These are phyloP conservation scores for Citrus maxima DNA, from an alignment of 345 rosid species.

Conservation along the genomic window DNA sequence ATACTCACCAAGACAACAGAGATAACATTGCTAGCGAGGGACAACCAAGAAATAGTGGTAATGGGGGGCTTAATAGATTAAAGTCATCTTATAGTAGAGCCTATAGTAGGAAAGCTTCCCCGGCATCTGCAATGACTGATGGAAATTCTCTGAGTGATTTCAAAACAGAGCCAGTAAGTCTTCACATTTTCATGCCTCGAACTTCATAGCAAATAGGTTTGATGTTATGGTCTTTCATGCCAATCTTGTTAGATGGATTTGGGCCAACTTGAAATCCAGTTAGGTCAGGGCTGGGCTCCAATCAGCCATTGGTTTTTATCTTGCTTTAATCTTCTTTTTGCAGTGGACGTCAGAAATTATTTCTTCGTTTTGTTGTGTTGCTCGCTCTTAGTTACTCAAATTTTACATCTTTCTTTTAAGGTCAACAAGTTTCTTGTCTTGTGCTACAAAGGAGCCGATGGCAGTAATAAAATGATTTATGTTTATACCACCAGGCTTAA, in stretches of 20 bases:
- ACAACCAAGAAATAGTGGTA: slow-evolving; percentile 31
- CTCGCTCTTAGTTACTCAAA: background rate
- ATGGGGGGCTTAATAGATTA: slow-evolving; percentile 48
- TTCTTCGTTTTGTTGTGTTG: background rate
- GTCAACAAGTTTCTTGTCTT: background rate
- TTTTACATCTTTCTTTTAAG: background rate
- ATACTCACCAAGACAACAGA: slow-evolving; percentile 30
- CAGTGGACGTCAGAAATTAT: background rate
- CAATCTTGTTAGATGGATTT: background rate
- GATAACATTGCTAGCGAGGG: slow-evolving; percentile 30
- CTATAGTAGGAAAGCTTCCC: slow-evolving; percentile 27
- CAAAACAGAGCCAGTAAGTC: slow-evolving; percentile 48
- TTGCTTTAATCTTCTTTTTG: background rate
- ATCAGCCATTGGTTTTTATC: background rate
- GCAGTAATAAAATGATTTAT: background rate
- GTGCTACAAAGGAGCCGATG: background rate
- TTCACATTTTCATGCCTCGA: background rate
- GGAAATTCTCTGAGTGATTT: slow-evolving; percentile 21
- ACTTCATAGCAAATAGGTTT: background rate
- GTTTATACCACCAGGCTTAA: background rate
- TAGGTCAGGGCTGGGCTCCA: background rate
- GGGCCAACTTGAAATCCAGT: background rate
- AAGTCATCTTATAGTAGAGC: slow-evolving; percentile 52
- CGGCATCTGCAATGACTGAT: slow-evolving; percentile 22
- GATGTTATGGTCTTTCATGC: background rate